Percentiles rank a stretch among this genome's conserved stretches.
These are phyloP conservation scores for Aspergillus avenaceus DNA, from an alignment of 495 filamentous ascomycete genomes.

Conservation along the genomic window DNA sequence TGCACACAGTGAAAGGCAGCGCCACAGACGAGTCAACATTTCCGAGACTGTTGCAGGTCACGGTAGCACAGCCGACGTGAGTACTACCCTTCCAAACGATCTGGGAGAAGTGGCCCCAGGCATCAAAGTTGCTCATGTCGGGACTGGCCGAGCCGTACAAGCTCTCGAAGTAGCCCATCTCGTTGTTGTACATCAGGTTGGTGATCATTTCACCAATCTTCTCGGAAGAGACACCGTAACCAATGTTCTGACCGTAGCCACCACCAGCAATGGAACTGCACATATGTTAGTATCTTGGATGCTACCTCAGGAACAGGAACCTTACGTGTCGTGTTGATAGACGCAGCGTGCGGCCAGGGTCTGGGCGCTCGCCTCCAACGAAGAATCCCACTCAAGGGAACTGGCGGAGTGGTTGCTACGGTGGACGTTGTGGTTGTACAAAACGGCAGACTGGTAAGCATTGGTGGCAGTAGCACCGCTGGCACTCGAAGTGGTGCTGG, in stretches of 20 bases:
- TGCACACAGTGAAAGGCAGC: conserved; percentile 75
- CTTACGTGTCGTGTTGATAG: conserved; percentile 77
- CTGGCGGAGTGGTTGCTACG: conserved; percentile 76
- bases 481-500: conserved; percentile 23
- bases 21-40: conserved; percentile 44
- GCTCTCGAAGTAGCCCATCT: conserved; percentile 49
- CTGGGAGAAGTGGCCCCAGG: conserved; percentile 87
- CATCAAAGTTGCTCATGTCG: conserved; percentile 58
- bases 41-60: conserved; percentile 47
- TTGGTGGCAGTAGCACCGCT: conserved; percentile 18
- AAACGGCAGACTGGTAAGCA: conserved; percentile 42
- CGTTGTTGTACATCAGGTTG: conserved; percentile 81
- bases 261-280: conserved; percentile 48
- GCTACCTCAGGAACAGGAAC: conserved; percentile 4
- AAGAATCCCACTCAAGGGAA: conserved; percentile 58
- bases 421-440: conserved; percentile 81
- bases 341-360: conserved; percentile 53
- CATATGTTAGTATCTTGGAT: conserved; percentile 8
- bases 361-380: conserved; percentile 59
- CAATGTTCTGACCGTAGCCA: conserved; percentile 86
- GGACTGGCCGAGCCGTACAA: conserved; percentile 44
- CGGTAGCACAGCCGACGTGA: conserved; percentile 68
- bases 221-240: conserved; percentile 36
- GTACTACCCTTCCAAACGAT: conserved; percentile 76
- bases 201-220: conserved; percentile 63